Evolutionary conservation across 495 filamentous ascomycete genomes (phyloP), one percentile per base, ranked within the genome.

Genomic region (Xylaria curta): DNA sequence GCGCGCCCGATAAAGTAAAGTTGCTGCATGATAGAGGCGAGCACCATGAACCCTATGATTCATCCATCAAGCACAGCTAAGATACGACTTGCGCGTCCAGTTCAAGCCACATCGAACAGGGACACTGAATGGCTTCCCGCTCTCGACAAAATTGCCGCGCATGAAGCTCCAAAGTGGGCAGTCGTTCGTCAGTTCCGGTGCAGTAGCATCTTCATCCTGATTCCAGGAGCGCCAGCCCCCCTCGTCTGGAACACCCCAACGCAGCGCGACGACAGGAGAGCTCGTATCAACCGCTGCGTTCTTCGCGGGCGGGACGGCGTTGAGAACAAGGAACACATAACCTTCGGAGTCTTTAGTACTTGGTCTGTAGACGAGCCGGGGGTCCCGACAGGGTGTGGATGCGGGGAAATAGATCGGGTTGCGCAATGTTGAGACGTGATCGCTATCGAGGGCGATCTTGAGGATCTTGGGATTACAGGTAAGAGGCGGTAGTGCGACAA

Each of bases 381-480:
- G n/a, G 47, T 67, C 64, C 0, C 64, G 64, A 1, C 64, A 26
- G 19, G 64, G 64, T 1, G 64, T 67, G 10, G 64, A 67, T 12
- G 64, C 49, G 5, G 64, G 64, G 28, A 67, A 67, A n/a, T 67
- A 67, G 46, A 67, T 54, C 26, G 46, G 46, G 46, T 67, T 54
- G 19, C 64, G 46, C 19, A 67, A 19, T 26, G 64, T 67, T 17
- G 12, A 54, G 28, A 67, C 49, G 24, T 19, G 15, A 15, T 67
- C 46, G 46, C 33, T 21, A 24, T 51, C 40, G 15, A 67, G 64
- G 4, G 47, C 46, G 19, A 67, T 24, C 36, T 67, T 67, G 19
- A 67, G 64, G 28, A 67, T 67, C 47, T 67, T 67, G 8, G 64
- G 64, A 15, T 54, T 40, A 28, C 64, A 67, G 15, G 64, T 67